A percentile compares a stretch with the other conserved stretches of the same genome.
These are phyloP conservation scores for Xylaria telfairii DNA, from an alignment of 495 filamentous ascomycete species.

Conservation along the genomic window DNA sequence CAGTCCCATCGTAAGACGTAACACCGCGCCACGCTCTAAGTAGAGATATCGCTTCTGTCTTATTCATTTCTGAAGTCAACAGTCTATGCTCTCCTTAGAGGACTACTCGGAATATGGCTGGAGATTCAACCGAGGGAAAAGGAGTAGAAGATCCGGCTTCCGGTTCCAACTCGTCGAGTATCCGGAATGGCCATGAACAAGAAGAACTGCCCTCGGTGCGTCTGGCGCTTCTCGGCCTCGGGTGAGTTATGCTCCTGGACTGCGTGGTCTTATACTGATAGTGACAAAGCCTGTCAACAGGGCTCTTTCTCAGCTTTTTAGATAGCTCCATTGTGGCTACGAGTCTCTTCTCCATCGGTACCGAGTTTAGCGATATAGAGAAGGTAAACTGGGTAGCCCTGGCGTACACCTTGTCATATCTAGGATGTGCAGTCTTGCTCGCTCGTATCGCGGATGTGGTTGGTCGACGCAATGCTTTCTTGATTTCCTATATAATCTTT, in stretches of 20 bases:
- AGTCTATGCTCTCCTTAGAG: neutral
- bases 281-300: slow-evolving; percentile 30
- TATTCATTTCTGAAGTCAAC: neutral
- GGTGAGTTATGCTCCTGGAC: slow-evolving; percentile 27
- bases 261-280: slow-evolving; percentile 26
- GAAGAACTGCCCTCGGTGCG: slow-evolving; percentile 30
- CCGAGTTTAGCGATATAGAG: slow-evolving; percentile 43
- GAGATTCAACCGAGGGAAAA: neutral
- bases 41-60: neutral
- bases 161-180: slow-evolving; percentile 26
- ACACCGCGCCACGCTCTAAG: neutral
- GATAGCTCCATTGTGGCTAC: slow-evolving; percentile 57
- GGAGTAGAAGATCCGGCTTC: neutral
- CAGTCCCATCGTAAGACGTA: neutral
- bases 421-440: slow-evolving; percentile 54
- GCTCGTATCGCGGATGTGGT: slow-evolving; percentile 60
- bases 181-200: slow-evolving; percentile 13
- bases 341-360: slow-evolving; percentile 49
- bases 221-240: slow-evolving; percentile 31
- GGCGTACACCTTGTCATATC: slow-evolving; percentile 52
- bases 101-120: neutral
- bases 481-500: slow-evolving; percentile 57
- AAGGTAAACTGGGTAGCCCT: slow-evolving; percentile 55
- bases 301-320: slow-evolving; percentile 48
- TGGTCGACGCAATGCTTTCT: slow-evolving; percentile 55